These are phyloP conservation scores for Aspergillus fischeri DNA, from an alignment of 2,329 filamentous ascomycete species.

Conservation along the genomic window DNA sequence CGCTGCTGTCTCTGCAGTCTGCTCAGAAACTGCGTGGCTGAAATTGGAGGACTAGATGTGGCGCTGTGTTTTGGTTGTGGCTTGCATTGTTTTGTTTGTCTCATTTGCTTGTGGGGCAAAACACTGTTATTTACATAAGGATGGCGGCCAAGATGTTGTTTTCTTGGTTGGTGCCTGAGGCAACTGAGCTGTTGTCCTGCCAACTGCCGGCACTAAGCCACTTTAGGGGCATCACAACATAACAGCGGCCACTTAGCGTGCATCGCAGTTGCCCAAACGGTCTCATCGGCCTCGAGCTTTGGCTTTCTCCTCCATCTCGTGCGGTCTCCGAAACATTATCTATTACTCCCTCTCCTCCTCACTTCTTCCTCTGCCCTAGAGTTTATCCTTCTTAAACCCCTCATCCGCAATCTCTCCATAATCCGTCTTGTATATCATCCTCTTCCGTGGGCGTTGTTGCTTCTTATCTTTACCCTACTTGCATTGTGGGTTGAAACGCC, in stretches of 20 bases:
- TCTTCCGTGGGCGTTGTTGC: conserved; percentile 3
- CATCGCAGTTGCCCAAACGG: conserved; percentile 32
- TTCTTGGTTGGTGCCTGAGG: conserved; percentile 22
- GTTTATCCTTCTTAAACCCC: conserved; percentile 15
- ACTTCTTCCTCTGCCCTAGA: conserved; percentile 15
- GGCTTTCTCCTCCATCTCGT: conserved; percentile 17
- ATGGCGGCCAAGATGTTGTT: conserved; percentile 1
- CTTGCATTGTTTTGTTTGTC: conserved; percentile 7
- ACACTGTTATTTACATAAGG: conserved; percentile 8
- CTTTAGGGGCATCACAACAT: conserved; percentile 33
- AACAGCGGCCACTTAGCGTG: conserved; percentile 33
- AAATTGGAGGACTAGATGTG: background rate
- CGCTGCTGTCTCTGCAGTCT: too few species aligned
- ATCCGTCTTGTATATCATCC: conserved; percentile 12
- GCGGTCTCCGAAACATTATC: conserved; percentile 2
- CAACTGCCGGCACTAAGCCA: conserved; percentile 34
- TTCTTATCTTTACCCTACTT: conserved; percentile 23
- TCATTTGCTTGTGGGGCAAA: conserved; percentile 8
- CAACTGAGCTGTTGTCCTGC: conserved; percentile 32
- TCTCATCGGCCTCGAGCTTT: conserved; percentile 25
- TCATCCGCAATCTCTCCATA: conserved; percentile 8
- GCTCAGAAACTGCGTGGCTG: background rate
- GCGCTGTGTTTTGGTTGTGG: background rate
- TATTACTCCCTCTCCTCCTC: conserved; percentile 13
- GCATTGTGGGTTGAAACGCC: conserved; percentile 8